Base-by-base conservation (phyloP, 2,329 filamentous ascomycete species). In the Rasamsonia emersonii region DNA sequence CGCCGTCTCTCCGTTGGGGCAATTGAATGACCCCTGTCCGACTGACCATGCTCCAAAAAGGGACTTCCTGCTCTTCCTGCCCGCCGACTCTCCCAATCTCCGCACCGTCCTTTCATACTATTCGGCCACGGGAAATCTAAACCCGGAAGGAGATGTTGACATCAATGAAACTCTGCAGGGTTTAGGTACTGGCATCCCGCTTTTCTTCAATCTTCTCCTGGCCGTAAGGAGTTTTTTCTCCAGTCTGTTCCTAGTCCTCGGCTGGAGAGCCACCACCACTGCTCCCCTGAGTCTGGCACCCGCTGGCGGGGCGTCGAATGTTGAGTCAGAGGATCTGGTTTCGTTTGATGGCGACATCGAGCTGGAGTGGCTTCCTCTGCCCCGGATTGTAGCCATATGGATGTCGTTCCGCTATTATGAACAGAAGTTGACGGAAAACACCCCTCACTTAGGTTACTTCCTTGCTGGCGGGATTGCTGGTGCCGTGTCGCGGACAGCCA, bases 381-480 rank as follows among this genome's bases (percentile, higher is more conserved):
- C 60, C 44, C 54, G 53, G 46, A 53, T 40, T 43, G 53, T 60
- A 50, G 58, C 58, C 49, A 56, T 63, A 49, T 60, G 58, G 58
- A 54, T 64, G 54, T 60, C 51, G 40, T 47, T 54, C 39, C 55
- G 56, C 50, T 61, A 54, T 55, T 55, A 55, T 60, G 52, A 58
- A 58, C 54, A 53, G 45, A 59, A 59, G 58, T 63, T 62, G 57
- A 63, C 60, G 48, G 59, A 59, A 44, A 60, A 56, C 47, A 59
- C 55, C 56, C 60, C 59, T 47, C 53, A 63, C 56, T 46, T 61
- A 93, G 91, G 91, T 73, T 98, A 96, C 67, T 98, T 96, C 64
- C 64, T 93, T 65, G 91, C 91, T 59, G 91, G 91, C 70, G 91
- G 86, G 61, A 71, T 93, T 56, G 86, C 89, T 58, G 91, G 91